Evolutionary conservation across 495 filamentous ascomycete genomes (phyloP).

Genomic region (Annulohypoxylon moriforme): DNA sequence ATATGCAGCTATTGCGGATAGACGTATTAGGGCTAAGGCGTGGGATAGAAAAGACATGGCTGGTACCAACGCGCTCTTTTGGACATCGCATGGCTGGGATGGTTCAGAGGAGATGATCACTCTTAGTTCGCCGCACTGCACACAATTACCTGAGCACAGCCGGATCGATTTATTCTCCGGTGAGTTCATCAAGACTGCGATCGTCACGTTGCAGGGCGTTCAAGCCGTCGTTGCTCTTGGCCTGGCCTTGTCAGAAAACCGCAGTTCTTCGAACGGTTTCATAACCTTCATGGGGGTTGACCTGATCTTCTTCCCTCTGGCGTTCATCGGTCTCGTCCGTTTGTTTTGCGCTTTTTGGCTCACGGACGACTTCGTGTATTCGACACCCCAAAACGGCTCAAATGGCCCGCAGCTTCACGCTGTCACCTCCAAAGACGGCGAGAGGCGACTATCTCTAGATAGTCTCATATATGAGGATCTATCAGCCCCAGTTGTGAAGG

Average conservation of each 20-base stretch:
- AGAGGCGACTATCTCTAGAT: slow-evolving; percentile 4
- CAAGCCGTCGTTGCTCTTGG: slow-evolving; percentile 3
- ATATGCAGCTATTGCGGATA: slow-evolving; percentile 49
- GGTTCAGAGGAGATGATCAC: slow-evolving; percentile 47
- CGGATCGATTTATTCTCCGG: slow-evolving; percentile 21
- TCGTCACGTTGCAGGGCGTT: slow-evolving; percentile 36
- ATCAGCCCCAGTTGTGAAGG: neutral
- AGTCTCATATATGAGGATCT: slow-evolving; percentile 2
- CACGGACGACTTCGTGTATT: slow-evolving; percentile 19
- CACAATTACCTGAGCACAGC: slow-evolving; percentile 24
- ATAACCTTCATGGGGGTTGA: slow-evolving; percentile 18
- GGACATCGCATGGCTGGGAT: slow-evolving; percentile 49
- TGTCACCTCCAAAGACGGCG: neutral
- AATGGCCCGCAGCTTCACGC: neutral
- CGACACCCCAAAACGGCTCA: neutral
- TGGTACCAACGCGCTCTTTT: slow-evolving; percentile 48
- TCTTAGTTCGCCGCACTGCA: slow-evolving; percentile 24
- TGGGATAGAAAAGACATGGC: slow-evolving; percentile 44
- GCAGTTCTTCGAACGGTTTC: neutral
- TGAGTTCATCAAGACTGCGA: slow-evolving; percentile 32
- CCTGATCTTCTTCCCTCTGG: slow-evolving; percentile 25
- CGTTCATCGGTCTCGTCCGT: slow-evolving; percentile 21
- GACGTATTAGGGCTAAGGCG: slow-evolving; percentile 43
- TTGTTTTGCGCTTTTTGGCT: slow-evolving; percentile 26
- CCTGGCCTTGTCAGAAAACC: slow-evolving; percentile 1